Evolutionary conservation across 2,329 filamentous ascomycete species (phyloP).

Genomic region (Exophiala viscosa): DNA sequence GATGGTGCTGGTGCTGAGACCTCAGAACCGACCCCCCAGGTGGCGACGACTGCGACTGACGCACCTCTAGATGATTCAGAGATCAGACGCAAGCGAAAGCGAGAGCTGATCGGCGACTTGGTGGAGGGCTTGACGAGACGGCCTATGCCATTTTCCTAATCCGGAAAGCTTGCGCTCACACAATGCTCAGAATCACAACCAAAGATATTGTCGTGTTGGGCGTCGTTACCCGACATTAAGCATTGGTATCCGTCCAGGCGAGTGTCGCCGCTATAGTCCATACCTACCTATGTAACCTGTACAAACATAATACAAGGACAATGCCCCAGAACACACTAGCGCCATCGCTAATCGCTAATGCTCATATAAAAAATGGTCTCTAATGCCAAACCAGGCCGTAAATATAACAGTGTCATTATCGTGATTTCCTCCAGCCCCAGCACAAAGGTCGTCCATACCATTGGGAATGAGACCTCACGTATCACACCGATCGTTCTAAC

Average conservation of each 20-base stretch:
- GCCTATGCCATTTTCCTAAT: constrained; percentile 60
- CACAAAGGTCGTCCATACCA: neutral
- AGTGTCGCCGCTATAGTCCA: too few species aligned
- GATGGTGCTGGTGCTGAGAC: constrained; percentile 37
- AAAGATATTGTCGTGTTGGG: too few species aligned
- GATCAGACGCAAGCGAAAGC: constrained; percentile 60
- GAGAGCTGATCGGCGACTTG: constrained; percentile 74
- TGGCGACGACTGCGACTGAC: neutral
- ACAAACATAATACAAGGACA: neutral
- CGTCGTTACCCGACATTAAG: too few species aligned
- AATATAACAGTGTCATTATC: neutral
- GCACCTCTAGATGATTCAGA: constrained; percentile 35
- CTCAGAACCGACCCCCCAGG: too few species aligned
- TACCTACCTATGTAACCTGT: neutral
- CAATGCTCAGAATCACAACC: too few species aligned
- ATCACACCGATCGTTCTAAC: neutral
- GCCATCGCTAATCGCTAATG: neutral
- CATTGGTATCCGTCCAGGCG: too few species aligned
- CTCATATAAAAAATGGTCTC: neutral
- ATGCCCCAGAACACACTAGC: neutral
- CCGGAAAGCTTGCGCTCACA: too few species aligned
- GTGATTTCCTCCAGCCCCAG: neutral
- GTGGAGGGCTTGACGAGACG: constrained; percentile 72
- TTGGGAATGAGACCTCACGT: neutral
- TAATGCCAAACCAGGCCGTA: too few species aligned